Conservation (phyloP, 805 yeast genomes). For the Yarrowia porcina region DNA sequence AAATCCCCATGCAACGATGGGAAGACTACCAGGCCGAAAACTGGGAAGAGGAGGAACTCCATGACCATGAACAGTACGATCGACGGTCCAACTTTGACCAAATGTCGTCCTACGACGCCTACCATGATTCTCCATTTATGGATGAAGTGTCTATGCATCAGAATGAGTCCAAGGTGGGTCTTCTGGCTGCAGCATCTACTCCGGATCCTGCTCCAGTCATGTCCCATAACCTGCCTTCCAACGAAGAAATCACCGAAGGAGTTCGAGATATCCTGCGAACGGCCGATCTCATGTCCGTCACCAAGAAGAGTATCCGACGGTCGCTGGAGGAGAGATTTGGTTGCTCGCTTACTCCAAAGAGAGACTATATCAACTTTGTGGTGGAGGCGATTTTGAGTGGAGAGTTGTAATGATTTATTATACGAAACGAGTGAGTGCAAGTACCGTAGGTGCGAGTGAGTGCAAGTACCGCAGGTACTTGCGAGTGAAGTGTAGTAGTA, state of each 20-base stretch:
- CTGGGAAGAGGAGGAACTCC: slow-evolving; percentile 35
- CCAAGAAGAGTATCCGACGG: slow-evolving; percentile 40
- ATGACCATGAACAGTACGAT: slow-evolving; percentile 19
- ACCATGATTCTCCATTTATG: slow-evolving; percentile 23
- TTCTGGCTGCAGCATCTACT: slow-evolving; percentile 2
- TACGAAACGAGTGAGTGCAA: too few relatives aligned
- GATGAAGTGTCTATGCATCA: slow-evolving; percentile 22
- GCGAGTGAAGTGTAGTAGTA: too few relatives aligned
- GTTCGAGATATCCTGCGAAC: slow-evolving; percentile 40
- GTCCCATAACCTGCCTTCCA: slow-evolving; percentile 37
- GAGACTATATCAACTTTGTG: slow-evolving; percentile 42
- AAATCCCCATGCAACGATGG: slow-evolving; percentile 56
- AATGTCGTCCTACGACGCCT: slow-evolving; percentile 15
- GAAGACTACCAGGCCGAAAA: slow-evolving; percentile 55
- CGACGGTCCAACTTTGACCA: slow-evolving; percentile 7
- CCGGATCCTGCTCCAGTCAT: slow-evolving; percentile 25
- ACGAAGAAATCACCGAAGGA: slow-evolving; percentile 39
- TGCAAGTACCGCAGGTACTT: too few relatives aligned
- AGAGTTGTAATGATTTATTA: slow-evolving; percentile 35
- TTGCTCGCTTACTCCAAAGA: slow-evolving; percentile 36
- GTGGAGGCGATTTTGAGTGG: slow-evolving; percentile 43
- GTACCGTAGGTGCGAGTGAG: too few relatives aligned
- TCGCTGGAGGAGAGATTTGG: slow-evolving; percentile 41
- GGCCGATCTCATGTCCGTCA: slow-evolving; percentile 41
- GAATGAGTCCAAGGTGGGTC: slow-evolving; percentile 6